phyloP scores from a whole-genome alignment of 805 yeast species.

The Lipomyces orientalis region DNA sequence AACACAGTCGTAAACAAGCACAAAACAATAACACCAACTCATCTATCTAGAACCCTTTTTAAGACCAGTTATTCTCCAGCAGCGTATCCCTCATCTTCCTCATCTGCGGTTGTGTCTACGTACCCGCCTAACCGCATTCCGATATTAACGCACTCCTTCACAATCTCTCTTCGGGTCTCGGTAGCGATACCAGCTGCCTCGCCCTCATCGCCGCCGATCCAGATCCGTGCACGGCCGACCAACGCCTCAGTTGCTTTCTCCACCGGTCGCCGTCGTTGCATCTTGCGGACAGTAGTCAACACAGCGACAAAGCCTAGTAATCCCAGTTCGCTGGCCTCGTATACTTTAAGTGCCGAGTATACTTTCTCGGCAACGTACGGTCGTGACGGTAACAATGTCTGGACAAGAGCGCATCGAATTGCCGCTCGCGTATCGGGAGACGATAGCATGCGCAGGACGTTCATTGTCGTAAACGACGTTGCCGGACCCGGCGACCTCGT shows the following conservation, averaged over 20 bases:
- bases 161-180: slow-evolving; percentile 42
- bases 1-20: background rate
- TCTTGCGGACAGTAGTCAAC: slow-evolving; percentile 36
- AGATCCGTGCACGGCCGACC: slow-evolving; percentile 39
- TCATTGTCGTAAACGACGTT: slow-evolving; percentile 12
- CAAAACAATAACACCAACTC: background rate
- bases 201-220: slow-evolving; percentile 47
- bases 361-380: slow-evolving; percentile 35
- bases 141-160: slow-evolving; percentile 43
- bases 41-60: background rate
- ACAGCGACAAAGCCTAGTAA: slow-evolving; percentile 46
- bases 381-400: slow-evolving; percentile 32
- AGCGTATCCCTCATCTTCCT: slow-evolving; percentile 42
- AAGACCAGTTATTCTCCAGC: slow-evolving; percentile 14
- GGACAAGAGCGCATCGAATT: slow-evolving; percentile 40
- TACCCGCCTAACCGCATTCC: slow-evolving; percentile 44
- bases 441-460: slow-evolving; percentile 26
- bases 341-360: slow-evolving; percentile 23
- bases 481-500: background rate
- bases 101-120: slow-evolving; percentile 24
- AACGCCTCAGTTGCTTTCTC: slow-evolving; percentile 31
- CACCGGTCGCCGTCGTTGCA: slow-evolving; percentile 27
- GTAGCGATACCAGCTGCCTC: slow-evolving; percentile 41
- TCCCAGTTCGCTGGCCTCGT: slow-evolving; percentile 39
- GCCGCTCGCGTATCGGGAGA: slow-evolving; percentile 42